Evolutionary conservation across 2,329 filamentous ascomycete genomes (phyloP), one percentile per base, ranked within the genome.

Genomic region (Mycogone perniciosa): DNA sequence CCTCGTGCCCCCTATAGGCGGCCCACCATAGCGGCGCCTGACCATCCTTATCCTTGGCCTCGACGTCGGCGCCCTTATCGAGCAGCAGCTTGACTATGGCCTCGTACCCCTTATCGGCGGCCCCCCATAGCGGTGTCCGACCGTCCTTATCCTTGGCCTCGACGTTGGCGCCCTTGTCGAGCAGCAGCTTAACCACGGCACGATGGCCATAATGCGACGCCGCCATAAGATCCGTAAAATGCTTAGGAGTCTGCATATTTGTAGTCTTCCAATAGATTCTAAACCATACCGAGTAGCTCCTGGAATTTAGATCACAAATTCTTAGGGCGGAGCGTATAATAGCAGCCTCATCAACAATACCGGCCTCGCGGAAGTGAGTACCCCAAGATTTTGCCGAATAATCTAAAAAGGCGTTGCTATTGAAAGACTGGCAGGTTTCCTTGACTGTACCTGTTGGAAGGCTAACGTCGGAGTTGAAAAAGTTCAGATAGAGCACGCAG

Each of bases 321-420:
- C 27, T 45, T 13, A 57, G 31, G 7, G 52, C 45, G 4, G 40
- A 44, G 37, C 41, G 39, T 13, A 52, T 13, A 30, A 58, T 50
- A 8, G 40, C n/a, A 10, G n/a, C 48, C 8, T 48, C 34, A 33
- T 41, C 50, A n/a, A 31, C 54, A 5, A 55, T 40, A 40, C 31
- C 13, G 44, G 50, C 54, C 39, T 56, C 45, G 35, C 55, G 51
- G n/a, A 63, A 52, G 42, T 63, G 61, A 37, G 6, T 7, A 6
- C 11, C 45, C 61, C 60, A 64, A 29, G 50, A 11, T 6, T 40
- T 11, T n/a, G 57, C 54, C 2, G 62, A 57, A 35, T 64, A 64
- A 20, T 56, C 43, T 6, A 64, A 50, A 5, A 62, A 56, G 13
- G 27, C 35, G 6, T 35, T 6, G 33, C 20, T 31, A 41, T 50